Conservation (phyloP, 257 asterid genomes). For the Nicotiana otophora region DNA sequence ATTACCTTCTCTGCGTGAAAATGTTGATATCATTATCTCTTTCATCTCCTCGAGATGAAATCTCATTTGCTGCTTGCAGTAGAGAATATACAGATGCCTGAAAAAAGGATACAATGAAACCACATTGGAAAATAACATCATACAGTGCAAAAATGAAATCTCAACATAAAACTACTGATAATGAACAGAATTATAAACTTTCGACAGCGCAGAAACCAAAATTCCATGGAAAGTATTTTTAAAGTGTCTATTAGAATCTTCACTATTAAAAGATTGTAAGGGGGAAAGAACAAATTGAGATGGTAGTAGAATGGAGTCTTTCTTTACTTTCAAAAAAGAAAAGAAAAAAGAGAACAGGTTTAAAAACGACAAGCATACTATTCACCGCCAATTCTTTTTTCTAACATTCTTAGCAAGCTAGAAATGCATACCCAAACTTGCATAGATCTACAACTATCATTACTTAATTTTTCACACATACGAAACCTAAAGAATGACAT, state of each 20-base stretch:
- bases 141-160: not conserved
- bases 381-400: not conserved
- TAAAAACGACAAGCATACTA: not conserved
- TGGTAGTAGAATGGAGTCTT: not conserved
- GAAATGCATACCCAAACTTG: not conserved
- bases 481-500: not conserved
- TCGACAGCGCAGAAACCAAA: not conserved
- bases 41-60: conserved; percentile 91
- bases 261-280: not conserved
- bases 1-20: conserved; percentile 82
- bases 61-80: conserved; percentile 79
- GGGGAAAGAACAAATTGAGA: not conserved
- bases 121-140: not conserved
- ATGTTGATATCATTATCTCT: conserved; percentile 78
- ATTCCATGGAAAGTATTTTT: not conserved
- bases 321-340: not conserved
- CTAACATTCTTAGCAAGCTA: not conserved
- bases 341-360: not conserved
- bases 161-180: not conserved
- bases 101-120: conserved; percentile 7
- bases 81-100: conserved; percentile 93
- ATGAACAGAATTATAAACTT: not conserved
- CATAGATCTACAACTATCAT: not conserved
- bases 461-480: not conserved
- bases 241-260: not conserved